A percentile compares a stretch with the other conserved stretches of the same genome.
Conservation (phyloP, 306 rosid genomes). For the Dalbergia oliveri region DNA sequence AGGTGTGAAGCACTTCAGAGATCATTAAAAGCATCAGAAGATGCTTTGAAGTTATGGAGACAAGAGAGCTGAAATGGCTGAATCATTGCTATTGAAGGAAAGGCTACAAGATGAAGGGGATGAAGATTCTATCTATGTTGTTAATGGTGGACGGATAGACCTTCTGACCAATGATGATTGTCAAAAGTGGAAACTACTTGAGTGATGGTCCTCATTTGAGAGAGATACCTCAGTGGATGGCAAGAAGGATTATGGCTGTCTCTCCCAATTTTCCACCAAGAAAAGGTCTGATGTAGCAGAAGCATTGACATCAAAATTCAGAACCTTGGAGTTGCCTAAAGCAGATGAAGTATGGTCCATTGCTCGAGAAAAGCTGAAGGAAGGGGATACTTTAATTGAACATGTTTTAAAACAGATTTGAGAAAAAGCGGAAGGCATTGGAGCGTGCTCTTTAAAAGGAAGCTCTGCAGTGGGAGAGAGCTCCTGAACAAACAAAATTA, state of each 20-base stretch:
- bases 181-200: constrained; percentile 79
- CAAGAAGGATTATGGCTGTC: constrained; percentile 69
- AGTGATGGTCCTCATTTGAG: constrained; percentile 83
- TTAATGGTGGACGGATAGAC: constrained; percentile 82
- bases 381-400: constrained; percentile 67
- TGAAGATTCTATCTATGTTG: constrained; percentile 60
- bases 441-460: constrained; percentile 66
- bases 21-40: constrained; percentile 72
- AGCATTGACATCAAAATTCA: constrained; percentile 66
- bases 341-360: constrained; percentile 79
- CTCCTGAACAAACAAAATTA: constrained; percentile 64
- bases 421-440: constrained; percentile 73
- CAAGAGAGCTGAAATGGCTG: constrained; percentile 76
- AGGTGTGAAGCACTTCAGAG: constrained; percentile 78
- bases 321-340: constrained; percentile 75
- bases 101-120: constrained; percentile 54
- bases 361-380: constrained; percentile 79
- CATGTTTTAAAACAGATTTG: constrained; percentile 66
- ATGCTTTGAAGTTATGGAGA: constrained; percentile 67
- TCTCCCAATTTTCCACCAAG: constrained; percentile 80
- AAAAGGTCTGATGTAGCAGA: constrained; percentile 68
- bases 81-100: constrained; percentile 67
- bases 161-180: constrained; percentile 71
- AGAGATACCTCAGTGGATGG: constrained; percentile 90
- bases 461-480: constrained; percentile 63